Evolutionary conservation across 2,329 filamentous ascomycete species (phyloP), one percentile per base, ranked within the genome.

Genomic region (Xylaria sp.): DNA sequence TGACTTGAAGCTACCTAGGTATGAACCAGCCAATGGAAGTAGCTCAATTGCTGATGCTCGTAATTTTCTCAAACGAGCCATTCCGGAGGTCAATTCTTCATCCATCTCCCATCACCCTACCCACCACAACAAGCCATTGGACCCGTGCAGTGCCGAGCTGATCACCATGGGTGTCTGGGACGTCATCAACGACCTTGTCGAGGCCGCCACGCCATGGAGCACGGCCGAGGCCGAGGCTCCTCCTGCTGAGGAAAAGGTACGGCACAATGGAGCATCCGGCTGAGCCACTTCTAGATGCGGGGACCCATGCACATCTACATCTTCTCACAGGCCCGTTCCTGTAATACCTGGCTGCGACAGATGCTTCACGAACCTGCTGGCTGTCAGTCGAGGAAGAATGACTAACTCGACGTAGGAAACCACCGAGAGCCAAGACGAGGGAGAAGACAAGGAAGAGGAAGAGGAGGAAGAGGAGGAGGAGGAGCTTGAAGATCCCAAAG

Each of bases 381-480:
- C 33, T 25, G 15, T 50, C 31, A 13, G 31, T 17, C 22, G 38
- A 57, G 25, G 47, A 38, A 44, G 29, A 25, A 39, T 55, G 45
- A 53, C 62, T 67, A 57, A 71, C 59, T 36, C 29, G 42, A 44
- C 31, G 39, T 36, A 70, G 68, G 63, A 66, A 29, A 59, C 44
- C 72, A 72, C 72, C 57, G 61, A 74, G 54, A 65, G 56, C 63
- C 42, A 64, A 57, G 66, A 67, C 50, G 67, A 81, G 20, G 88
- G 85, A 29, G 89, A 87, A 27, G 89, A 90, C 49, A 91, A 90
- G 29, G 90, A 91, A 49, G 90, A 91, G 38, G 90, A 91, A 39
- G 90, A 93, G 22, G 92, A 94, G 67, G 92, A 96, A 59, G 92
- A 95, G 69, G 91, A 94, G 68, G 90, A 93, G 69, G 91, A 94